phyloP scores from a whole-genome alignment of 164 flowering plant species.

The Vitis labrusca region DNA sequence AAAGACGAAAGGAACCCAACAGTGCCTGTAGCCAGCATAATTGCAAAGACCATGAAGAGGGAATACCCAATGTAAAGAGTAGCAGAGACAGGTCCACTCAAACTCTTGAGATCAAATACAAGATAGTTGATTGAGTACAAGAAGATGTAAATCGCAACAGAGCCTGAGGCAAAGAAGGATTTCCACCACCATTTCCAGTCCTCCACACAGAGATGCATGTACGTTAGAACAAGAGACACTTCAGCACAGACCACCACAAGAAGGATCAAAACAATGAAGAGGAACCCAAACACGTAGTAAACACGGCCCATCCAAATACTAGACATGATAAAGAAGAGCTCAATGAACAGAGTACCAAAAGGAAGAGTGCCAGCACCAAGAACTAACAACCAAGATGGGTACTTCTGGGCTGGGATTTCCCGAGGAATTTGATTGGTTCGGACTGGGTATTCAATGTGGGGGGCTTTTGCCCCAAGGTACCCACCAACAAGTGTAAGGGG shows the following conservation, averaged over 20 bases:
- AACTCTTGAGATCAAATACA: slow-evolving; percentile 68
- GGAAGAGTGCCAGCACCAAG: slow-evolving; percentile 95
- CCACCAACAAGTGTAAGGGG: slow-evolving; percentile 84
- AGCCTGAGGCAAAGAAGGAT: slow-evolving; percentile 91
- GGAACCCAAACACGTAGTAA: slow-evolving; percentile 84
- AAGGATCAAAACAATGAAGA: slow-evolving; percentile 64
- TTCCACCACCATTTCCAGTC: slow-evolving; percentile 98
- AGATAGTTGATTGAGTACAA: slow-evolving; percentile 82
- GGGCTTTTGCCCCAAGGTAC: slow-evolving; percentile 70
- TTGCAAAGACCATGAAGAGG: slow-evolving; percentile 72
- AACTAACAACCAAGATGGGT: slow-evolving; percentile 86
- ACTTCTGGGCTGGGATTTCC: slow-evolving; percentile 79
- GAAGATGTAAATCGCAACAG: slow-evolving; percentile 84
- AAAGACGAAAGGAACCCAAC: slow-evolving; percentile 86
- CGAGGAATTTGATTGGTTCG: slow-evolving; percentile 86
- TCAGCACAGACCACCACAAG: slow-evolving; percentile 91
- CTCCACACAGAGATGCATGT: slow-evolving; percentile 91
- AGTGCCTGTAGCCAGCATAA: slow-evolving; percentile 81
- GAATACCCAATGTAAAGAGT: slow-evolving; percentile 83
- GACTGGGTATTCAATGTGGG: slow-evolving; percentile 81
- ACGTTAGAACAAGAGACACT: slow-evolving; percentile 79
- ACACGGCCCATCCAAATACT: slow-evolving; percentile 93
- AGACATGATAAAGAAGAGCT: slow-evolving; percentile 91
- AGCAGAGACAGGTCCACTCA: slow-evolving; percentile 86
- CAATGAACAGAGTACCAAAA: slow-evolving; percentile 86